These are phyloP conservation scores for Didymella lethalis DNA, from an alignment of 2,329 filamentous ascomycete species.

Conservation along the genomic window DNA sequence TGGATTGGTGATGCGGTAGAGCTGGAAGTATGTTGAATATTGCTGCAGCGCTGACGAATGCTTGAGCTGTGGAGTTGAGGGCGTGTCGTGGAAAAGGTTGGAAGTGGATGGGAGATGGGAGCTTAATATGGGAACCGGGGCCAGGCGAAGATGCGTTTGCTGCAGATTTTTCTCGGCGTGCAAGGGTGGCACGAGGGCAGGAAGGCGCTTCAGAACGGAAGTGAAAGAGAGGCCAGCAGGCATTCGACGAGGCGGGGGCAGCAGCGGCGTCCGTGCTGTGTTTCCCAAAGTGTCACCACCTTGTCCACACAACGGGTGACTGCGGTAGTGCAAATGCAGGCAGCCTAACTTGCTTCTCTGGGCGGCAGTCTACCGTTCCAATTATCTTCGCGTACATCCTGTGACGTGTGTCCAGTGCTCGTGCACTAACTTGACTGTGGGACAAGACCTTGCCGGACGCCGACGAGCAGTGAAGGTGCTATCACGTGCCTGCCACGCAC, in stretches of 20 bases:
- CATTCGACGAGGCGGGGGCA: conserved; percentile 2
- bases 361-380: conserved; percentile 1
- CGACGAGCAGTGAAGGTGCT: conserved; percentile 21
- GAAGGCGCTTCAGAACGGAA: conserved; percentile 19
- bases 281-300: conserved; percentile 25
- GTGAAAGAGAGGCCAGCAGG: conserved; percentile 26
- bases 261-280: conserved; percentile 18
- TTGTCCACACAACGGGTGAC: conserved; percentile 20
- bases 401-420: not conserved
- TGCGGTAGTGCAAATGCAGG: conserved; percentile 27
- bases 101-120: conserved; percentile 13
- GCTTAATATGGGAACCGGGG: conserved; percentile 28
- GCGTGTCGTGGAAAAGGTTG: conserved; percentile 24
- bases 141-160: conserved; percentile 22
- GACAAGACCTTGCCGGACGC: not conserved
- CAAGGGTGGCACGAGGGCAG: conserved; percentile 15
- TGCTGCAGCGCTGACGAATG: conserved; percentile 34
- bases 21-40: conserved; percentile 27
- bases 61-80: conserved; percentile 22
- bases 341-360: conserved; percentile 21
- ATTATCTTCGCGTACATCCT: not conserved
- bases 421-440: conserved; percentile 1
- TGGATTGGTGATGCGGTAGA: conserved; percentile 31
- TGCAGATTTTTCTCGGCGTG: conserved; percentile 11
- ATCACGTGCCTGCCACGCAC: conserved; percentile 23